Base-by-base conservation (phyloP, 371 early-diverging fungal species). In the Mortierella sp. region DNA sequence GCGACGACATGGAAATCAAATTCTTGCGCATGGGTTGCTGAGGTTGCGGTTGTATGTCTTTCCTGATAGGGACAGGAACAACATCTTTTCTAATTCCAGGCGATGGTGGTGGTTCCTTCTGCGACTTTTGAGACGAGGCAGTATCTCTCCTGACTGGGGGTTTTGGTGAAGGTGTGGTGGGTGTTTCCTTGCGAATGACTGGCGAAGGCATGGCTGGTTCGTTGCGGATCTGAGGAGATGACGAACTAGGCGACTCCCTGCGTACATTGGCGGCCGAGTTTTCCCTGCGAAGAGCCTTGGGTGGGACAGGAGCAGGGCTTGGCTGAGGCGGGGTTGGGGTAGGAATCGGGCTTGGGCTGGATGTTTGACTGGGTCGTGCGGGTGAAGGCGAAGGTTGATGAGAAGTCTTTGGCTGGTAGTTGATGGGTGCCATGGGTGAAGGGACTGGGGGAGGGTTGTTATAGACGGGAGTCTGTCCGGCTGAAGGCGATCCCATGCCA, bases 11-110 rank as follows among this genome's bases (percentile, higher is more conserved):
- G 0, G 83, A 78, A 21, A 84, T 76, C 48, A 84, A 28, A 53
- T 84, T 84, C 70, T 81, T 84, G 13, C 84, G 74, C 53, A 84
- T 75, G 55, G 84, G 83, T n/a, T 82, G 79, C 34, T 5, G 72
- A 0, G 64, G 73, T 67, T 76, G 77, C 31, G 72, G 69, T 0
- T 75, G 75, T 3, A 78, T 75, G 3, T 84, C 84, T 43, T 73
- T 84, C 46, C 81, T 70, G 24, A 21, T 67, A 10, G 81, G 78
- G 2, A 75, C 48, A 13, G 78, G 59, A 3, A 44, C 43, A 14
- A 37, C 43, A 14, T 81, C 86, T 40, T 76, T 83, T 28, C 74
- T 77, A 24, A 76, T 11, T 21, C 74, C 48, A 13, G 78, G 82
- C 13, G 81, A 81, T 11, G 81, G 72, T 61, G 78, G 28, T 69